Conservation (phyloP, 2,329 filamentous ascomycete species). For the Talaromyces albobiverticillius region DNA sequence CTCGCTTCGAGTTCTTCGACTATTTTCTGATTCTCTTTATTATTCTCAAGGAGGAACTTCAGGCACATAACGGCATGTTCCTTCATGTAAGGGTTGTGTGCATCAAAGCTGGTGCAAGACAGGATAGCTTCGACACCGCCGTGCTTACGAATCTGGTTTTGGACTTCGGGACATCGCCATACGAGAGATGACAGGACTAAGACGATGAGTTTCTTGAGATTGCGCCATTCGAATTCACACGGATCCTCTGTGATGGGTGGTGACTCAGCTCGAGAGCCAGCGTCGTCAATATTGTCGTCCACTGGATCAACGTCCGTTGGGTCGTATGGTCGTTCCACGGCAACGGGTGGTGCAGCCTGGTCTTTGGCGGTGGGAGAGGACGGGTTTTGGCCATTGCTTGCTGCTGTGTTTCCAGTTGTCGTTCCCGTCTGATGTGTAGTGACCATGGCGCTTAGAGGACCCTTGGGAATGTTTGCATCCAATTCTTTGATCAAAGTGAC, state of each 20-base stretch:
- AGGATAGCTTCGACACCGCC: conserved; percentile 84
- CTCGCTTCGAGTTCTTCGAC: conserved; percentile 48
- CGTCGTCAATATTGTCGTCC: conserved; percentile 32
- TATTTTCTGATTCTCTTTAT: conserved; percentile 53
- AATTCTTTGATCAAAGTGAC: conserved; percentile 82
- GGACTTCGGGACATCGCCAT: conserved; percentile 80
- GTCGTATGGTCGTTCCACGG: conserved; percentile 67
- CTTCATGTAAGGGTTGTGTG: conserved; percentile 89
- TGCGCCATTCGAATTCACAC: conserved; percentile 68
- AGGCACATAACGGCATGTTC: conserved; percentile 86
- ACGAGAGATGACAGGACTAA: conserved; percentile 85
- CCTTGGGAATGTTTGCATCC: conserved; percentile 83
- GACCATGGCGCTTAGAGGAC: conserved; percentile 56
- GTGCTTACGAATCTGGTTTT: conserved; percentile 80
- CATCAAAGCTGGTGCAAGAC: conserved; percentile 86
- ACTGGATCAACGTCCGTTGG: conserved; percentile 38
- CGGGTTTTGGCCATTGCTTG: conserved; percentile 25
- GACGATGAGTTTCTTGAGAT: conserved; percentile 89
- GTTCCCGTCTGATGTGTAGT: conserved; percentile 13
- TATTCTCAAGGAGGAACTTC: conserved; percentile 63
- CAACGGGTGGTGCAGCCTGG: conserved; percentile 35
- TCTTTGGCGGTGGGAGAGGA: conserved; percentile 26
- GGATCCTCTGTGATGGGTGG: conserved; percentile 59
- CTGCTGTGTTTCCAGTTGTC: conserved; percentile 16
- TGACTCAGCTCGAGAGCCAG: conserved; percentile 42